Evolutionary conservation across 768 basidiomycete genomes (phyloP), one percentile per base, ranked within the genome.

Genomic region (Lentinula sp.): DNA sequence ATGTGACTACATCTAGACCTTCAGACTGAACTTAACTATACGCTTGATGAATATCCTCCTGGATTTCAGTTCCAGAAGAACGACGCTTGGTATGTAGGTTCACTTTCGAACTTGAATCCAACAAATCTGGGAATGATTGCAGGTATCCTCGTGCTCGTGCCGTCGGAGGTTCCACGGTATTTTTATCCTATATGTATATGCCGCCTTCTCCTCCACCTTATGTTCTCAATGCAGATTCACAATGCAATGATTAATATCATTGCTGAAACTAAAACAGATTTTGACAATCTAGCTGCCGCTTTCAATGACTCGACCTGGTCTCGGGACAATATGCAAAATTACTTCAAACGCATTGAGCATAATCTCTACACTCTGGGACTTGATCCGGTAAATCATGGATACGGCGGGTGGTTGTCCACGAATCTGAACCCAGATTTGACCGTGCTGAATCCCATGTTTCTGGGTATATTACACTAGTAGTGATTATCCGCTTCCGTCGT

Each of bases 231-330:
- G 15, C 31, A 72, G 71, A 50, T 70, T 10, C 69, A 72, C 60
- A 73, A 73, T 56, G 72, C 67, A 5, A 64, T 72, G 66, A 66
- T 71, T 60, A 73, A 72, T 56, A 66, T 71, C 32, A 66, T 73
- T 23, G 65, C 64, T 2, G 65, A 63, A 15, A 70, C 71, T 23
- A 34, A 61, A 21, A 52, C 63, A 18, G 71, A 72, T 61, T 71
- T 71, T 45, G 65, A 73, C 61, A 62, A 62, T 28, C 52, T 72
- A 11, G 72, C 71, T 0, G 16, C 59, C 11, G 65, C 60, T 10
- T 71, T 70, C 57, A 63, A 67, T n/a, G 70, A 74, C 51, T 5
- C 53, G 11, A 66, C 68, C 0, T 73, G 72, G 72, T 69, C 68
- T 3, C 55, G 66, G 50, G 56, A 66, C 13, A 71, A 70, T 52